These are phyloP conservation scores for Hymenoscyphus linearis DNA, from an alignment of 2,329 filamentous ascomycete species.

Conservation along the genomic window DNA sequence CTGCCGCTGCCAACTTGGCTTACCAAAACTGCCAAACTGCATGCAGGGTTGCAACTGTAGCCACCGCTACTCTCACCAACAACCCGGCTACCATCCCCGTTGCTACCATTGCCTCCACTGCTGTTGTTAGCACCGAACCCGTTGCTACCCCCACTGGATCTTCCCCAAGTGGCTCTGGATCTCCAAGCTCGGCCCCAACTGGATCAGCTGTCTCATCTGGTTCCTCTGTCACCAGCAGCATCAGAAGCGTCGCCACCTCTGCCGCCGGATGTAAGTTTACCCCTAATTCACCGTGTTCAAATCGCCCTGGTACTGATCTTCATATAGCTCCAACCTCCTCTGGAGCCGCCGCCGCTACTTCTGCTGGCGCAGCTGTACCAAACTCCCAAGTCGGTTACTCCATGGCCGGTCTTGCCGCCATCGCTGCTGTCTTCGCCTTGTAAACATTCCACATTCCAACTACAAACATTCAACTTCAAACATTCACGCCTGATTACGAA, in stretches of 20 bases:
- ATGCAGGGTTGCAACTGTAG: conserved; percentile 7
- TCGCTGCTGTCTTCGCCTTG: conserved; percentile 14
- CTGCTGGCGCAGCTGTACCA: conserved; percentile 3
- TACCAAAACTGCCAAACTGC: conserved; percentile 15
- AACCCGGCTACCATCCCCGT: not conserved
- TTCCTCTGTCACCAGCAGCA: not conserved
- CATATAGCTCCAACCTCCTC: not conserved
- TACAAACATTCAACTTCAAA: not conserved
- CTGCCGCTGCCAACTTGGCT: conserved; percentile 11
- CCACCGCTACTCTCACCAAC: conserved; percentile 5
- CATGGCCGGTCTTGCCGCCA: conserved; percentile 10
- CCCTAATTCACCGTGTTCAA: not conserved
- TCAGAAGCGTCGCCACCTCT: not conserved
- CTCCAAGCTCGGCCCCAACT: not conserved
- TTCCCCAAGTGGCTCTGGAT: not conserved
- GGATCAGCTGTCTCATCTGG: not conserved
- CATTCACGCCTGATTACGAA: not conserved
- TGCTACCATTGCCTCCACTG: not conserved
- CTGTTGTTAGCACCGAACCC: not conserved
- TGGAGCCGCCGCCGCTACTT: conserved; percentile 1
- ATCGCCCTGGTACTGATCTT: not conserved
- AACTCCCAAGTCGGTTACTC: conserved; percentile 10
- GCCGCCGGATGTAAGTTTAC: conserved; percentile 2
- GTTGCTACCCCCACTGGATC: not conserved
- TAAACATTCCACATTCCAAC: conserved; percentile 6